A percentile compares a stretch with the other conserved stretches of the same genome.
These are phyloP conservation scores for Cyclostephanos tholiformis DNA, from an alignment of 108 stramenopile genomes.

Conservation along the genomic window DNA sequence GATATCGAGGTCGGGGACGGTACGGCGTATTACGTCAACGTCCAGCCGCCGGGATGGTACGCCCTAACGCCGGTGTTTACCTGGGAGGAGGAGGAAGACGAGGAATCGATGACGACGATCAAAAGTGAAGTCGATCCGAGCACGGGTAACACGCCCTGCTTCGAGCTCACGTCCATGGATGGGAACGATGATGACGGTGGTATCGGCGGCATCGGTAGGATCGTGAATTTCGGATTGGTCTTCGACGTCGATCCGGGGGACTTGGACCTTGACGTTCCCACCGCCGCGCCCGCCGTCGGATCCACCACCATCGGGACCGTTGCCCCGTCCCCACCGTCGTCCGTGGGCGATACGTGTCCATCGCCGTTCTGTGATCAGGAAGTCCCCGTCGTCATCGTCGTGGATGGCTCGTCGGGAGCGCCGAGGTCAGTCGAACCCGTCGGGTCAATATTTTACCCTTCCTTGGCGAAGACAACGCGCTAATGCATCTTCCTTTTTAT, in stretches of 20 bases:
- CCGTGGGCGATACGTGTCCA: neutral
- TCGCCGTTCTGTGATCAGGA: neutral
- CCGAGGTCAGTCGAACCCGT: neutral
- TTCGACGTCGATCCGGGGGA: neutral
- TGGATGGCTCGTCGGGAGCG: neutral
- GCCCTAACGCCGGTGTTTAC: neutral
- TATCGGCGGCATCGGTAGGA: constrained; percentile 4
- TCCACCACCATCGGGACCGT: neutral
- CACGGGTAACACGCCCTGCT: constrained; percentile 29
- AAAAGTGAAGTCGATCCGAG: constrained; percentile 26
- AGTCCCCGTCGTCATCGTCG: neutral
- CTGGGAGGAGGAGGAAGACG: neutral
- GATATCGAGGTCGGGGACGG: neutral
- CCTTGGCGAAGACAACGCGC: too few relatives aligned
- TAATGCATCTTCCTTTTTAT: too few relatives aligned
- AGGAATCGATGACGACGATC: neutral
- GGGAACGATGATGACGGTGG: neutral
- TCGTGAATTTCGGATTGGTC: constrained; percentile 23
- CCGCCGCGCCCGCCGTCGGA: neutral
- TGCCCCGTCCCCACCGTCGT: neutral
- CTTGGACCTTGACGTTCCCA: neutral
- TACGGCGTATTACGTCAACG: neutral
- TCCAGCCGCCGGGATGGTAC: neutral
- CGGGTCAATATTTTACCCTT: too few relatives aligned
- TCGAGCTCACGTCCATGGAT: constrained; percentile 3